These are phyloP conservation scores for Schwanniomyces etchellsii DNA, from an alignment of 1,139 yeast genomes.

Conservation along the genomic window DNA sequence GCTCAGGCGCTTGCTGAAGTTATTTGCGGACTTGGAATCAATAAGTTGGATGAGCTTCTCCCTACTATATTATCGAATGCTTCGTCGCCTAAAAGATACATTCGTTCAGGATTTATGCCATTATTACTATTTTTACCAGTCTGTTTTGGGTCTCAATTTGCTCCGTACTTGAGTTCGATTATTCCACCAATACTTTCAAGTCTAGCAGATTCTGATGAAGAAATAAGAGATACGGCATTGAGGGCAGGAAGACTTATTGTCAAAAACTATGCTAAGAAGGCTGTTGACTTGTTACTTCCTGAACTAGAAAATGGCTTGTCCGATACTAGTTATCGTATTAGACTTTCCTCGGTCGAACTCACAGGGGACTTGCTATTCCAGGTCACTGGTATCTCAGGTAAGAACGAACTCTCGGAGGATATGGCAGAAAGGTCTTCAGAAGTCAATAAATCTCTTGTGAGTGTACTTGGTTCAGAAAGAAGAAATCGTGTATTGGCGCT, in stretches of 20 bases:
- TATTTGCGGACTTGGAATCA: conserved; percentile 81
- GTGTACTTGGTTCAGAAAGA: conserved; percentile 79
- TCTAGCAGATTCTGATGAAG: conserved; percentile 84
- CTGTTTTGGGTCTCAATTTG: conserved; percentile 87
- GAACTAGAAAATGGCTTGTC: conserved; percentile 89
- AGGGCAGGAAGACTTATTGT: conserved; percentile 93
- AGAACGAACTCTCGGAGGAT: conserved; percentile 61
- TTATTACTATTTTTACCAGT: conserved; percentile 85
- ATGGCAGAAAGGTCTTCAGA: conserved; percentile 52
- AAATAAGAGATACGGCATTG: conserved; percentile 82
- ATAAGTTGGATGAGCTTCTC: conserved; percentile 80
- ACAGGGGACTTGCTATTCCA: conserved; percentile 96
- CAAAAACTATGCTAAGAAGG: conserved; percentile 84
- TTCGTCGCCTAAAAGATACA: conserved; percentile 55
- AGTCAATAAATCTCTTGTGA: conserved; percentile 64
- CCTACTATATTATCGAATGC: conserved; percentile 79
- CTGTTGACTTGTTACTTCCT: conserved; percentile 89
- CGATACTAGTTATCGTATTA: conserved; percentile 78
- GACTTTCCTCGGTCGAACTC: conserved; percentile 90
- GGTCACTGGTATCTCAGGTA: conserved; percentile 82
- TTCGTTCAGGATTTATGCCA: conserved; percentile 93
- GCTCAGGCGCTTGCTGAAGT: conserved; percentile 97
- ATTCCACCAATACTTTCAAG: conserved; percentile 90
- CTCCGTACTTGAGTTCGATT: conserved; percentile 80
- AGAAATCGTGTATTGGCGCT: conserved; percentile 82